Evolutionary conservation across 768 basidiomycete species (phyloP).

Genomic region (Lanmaoa rubissima): DNA sequence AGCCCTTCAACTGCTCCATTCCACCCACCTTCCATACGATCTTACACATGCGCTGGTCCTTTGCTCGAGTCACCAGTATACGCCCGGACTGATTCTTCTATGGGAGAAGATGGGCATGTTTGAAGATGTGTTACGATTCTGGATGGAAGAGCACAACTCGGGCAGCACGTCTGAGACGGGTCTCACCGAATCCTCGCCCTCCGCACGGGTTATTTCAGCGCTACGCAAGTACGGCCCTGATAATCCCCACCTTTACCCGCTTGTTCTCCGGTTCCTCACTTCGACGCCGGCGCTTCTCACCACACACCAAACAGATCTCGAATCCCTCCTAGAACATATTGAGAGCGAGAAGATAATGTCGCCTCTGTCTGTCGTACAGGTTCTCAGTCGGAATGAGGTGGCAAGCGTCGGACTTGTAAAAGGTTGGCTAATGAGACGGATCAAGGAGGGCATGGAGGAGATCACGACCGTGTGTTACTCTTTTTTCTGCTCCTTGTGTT

Average conservation of each 20-base stretch:
- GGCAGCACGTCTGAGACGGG: neutral
- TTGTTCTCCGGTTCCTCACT: constrained; percentile 88
- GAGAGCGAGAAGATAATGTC: constrained; percentile 82
- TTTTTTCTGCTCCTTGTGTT: neutral
- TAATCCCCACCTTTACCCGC: constrained; percentile 76
- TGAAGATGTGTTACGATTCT: constrained; percentile 91
- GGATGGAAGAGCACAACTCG: constrained; percentile 68
- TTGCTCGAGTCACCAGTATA: constrained; percentile 82
- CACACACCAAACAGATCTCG: constrained; percentile 70
- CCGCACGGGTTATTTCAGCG: constrained; percentile 59
- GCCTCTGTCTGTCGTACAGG: constrained; percentile 85
- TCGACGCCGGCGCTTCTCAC: constrained; percentile 71
- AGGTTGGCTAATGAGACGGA: constrained; percentile 82
- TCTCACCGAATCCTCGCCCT: constrained; percentile 35
- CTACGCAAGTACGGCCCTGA: constrained; percentile 71
- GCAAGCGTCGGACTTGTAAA: constrained; percentile 91
- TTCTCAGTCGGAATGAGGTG: constrained; percentile 83
- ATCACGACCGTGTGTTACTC: constrained; percentile 68
- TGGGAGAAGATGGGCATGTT: constrained; percentile 97
- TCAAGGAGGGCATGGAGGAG: constrained; percentile 69
- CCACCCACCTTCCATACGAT: constrained; percentile 71
- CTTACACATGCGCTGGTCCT: constrained; percentile 91
- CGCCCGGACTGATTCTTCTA: constrained; percentile 78
- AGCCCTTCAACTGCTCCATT: constrained; percentile 69
- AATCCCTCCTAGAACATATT: constrained; percentile 68